Percentiles rank a stretch among this genome's conserved stretches.
Conservation (phyloP, 331 rosid species). For the Arachis monticola region DNA sequence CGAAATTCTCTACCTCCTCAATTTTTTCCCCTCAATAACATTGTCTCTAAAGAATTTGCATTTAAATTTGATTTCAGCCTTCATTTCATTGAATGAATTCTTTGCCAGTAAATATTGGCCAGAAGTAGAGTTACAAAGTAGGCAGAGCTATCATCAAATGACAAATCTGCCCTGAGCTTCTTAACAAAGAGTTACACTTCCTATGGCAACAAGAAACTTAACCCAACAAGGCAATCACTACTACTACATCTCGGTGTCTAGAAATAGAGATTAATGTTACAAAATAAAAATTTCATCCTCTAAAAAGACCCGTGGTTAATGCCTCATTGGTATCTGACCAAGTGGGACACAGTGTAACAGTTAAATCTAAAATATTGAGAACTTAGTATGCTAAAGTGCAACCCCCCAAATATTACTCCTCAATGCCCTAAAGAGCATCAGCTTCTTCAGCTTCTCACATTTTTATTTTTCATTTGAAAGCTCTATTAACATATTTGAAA, state of each 20-base stretch:
- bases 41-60: no score
- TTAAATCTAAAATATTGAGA: conserved; percentile 64
- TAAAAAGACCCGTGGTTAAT: conserved; percentile 63
- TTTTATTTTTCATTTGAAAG: no score
- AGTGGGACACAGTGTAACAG: conserved; percentile 83
- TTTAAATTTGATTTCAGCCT: conserved; percentile 12
- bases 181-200: conserved; percentile 43
- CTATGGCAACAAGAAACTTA: conserved; percentile 32
- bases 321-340: conserved; percentile 66
- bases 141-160: conserved; percentile 33
- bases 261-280: conserved; percentile 41
- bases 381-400: conserved; percentile 58
- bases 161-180: conserved; percentile 48
- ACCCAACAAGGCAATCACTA: conserved; percentile 47
- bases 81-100: conserved; percentile 40
- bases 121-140: conserved; percentile 44
- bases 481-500: no score
- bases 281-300: conserved; percentile 60
- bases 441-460: conserved; percentile 44
- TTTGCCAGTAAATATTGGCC: conserved; percentile 40
- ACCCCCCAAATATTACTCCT: conserved; percentile 46
- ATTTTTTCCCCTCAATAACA: no score
- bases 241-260: conserved; percentile 47
- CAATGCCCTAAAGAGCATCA: conserved; percentile 45
- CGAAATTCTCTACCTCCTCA: no score